These are phyloP conservation scores for Nosema muscidifuracis DNA, from an alignment of 371 early-diverging fungal genomes.

Conservation along the genomic window DNA sequence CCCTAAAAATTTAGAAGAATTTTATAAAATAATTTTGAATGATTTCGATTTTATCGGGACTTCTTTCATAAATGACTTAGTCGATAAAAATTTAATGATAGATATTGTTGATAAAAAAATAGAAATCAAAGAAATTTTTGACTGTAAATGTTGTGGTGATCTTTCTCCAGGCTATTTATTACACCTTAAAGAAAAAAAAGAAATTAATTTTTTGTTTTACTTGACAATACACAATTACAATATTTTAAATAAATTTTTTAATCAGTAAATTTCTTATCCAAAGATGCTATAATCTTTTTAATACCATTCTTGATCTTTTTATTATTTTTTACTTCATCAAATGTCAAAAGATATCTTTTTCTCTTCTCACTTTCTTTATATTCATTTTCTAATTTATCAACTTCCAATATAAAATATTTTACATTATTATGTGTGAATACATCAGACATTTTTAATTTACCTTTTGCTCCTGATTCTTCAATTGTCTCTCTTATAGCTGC, in stretches of 20 bases:
- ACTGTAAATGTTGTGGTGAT: conserved; percentile 38
- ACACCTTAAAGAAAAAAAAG: conserved; percentile 19
- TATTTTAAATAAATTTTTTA: neutral
- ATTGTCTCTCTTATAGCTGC: conserved; percentile 58
- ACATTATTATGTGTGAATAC: neutral
- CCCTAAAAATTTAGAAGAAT: conserved; percentile 8
- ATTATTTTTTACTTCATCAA: neutral
- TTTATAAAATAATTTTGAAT: conserved; percentile 2
- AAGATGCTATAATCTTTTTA: conserved; percentile 4
- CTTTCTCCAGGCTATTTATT: conserved; percentile 11
- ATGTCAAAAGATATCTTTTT: neutral
- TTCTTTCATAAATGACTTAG: conserved; percentile 24
- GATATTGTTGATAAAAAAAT: conserved; percentile 16
- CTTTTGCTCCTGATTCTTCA: conserved; percentile 58
- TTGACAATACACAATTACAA: conserved; percentile 38
- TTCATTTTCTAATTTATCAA: neutral
- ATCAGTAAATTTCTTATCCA: neutral
- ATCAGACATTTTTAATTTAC: conserved; percentile 6
- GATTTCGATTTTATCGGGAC: conserved; percentile 19
- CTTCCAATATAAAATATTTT: conserved; percentile 1
- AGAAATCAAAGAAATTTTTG: conserved; percentile 3
- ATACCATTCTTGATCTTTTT: neutral
- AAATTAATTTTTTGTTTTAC: conserved; percentile 27
- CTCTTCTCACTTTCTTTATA: conserved; percentile 11
- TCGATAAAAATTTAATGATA: conserved; percentile 17